phyloP scores from a whole-genome alignment of 805 yeast genomes.

The Ogataea sp. region DNA sequence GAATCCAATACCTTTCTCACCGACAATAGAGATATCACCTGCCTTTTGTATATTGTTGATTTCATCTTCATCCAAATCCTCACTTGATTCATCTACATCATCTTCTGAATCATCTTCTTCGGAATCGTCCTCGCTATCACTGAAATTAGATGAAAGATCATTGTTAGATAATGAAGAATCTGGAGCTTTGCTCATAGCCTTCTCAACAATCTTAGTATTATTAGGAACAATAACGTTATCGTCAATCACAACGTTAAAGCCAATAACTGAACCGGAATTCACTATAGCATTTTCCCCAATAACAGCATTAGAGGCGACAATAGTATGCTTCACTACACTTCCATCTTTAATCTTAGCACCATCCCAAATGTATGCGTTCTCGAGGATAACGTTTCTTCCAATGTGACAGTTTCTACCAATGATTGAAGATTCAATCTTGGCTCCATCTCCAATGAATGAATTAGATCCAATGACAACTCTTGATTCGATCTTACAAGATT shows the following conservation, averaged over 20 bases:
- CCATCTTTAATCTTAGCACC: constrained; percentile 65
- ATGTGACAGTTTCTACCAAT: constrained; percentile 83
- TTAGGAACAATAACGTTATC: constrained; percentile 38
- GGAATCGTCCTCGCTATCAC: constrained; percentile 5
- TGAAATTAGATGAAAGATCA: constrained; percentile 24
- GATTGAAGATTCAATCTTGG: constrained; percentile 58
- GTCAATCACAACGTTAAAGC: constrained; percentile 65
- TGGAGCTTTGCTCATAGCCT: constrained; percentile 16
- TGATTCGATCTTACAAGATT: constrained; percentile 78
- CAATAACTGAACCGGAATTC: constrained; percentile 70
- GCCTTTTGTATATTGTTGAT: constrained; percentile 6
- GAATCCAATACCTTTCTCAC: constrained; percentile 43
- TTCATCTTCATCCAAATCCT: constrained; percentile 9
- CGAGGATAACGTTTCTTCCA: constrained; percentile 66
- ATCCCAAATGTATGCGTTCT: constrained; percentile 84
- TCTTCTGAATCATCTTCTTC: constrained; percentile 12
- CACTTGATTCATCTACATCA: constrained; percentile 15
- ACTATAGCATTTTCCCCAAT: constrained; percentile 46
- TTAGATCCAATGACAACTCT: constrained; percentile 77
- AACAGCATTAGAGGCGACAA: constrained; percentile 59
- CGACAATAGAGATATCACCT: constrained; percentile 28
- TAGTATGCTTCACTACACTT: constrained; percentile 47
- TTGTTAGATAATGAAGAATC: constrained; percentile 28
- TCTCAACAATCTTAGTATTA: constrained; percentile 45
- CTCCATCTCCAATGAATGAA: constrained; percentile 68